Base-by-base conservation (phyloP, 1,284 basidiomycete genomes). In the Neonothopanus nambi region DNA sequence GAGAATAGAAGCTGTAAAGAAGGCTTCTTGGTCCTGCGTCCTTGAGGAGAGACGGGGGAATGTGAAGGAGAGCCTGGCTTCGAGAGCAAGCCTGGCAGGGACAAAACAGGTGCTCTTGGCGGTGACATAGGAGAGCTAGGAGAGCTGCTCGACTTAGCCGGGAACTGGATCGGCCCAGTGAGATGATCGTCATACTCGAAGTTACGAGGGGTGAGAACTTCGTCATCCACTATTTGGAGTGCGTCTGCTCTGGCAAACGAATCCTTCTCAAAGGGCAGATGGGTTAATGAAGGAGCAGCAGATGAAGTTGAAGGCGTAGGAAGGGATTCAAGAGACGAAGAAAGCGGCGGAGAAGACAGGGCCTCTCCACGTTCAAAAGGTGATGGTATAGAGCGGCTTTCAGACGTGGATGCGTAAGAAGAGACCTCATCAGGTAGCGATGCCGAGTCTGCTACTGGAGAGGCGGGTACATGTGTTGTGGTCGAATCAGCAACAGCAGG, bases 1-100 rank as follows among this genome's bases (percentile, higher is more conserved):
- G 78, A 72, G 62, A 83, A 80, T 21, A 84, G 64, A 15, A 81
- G 63, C 51, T 78, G 78, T 52, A 83, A 61, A 3, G 82, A 83
- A 1, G 81, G 79, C 56, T 79, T 82, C 65, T 81, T 82, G 53
- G 74, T 42, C 59, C 80, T 70, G 54, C 51, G 67, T 17, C 66
- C 66, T 26, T 67, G 64, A 30, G 69, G 65, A 52, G 65, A 65
- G 40, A n/a, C n/a, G n/a, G n/a, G n/a, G n/a, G 61, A 45, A 35
- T 62, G 61, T 18, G 48, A 61, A 57, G 55, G 56, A 51, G 55
- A 36, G 18, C 51, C 42, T 42, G 57, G 49, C 12, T 52, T 58
- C 44, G 51, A 59, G 30, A 43, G 28, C 51, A 79, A 65, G 33
- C 61, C 69, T 11, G 74, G 70, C 9, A 78, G 59, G 8, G 78